Evolutionary conservation across 768 basidiomycete genomes (phyloP).

Genomic region (Galerina sulciceps): DNA sequence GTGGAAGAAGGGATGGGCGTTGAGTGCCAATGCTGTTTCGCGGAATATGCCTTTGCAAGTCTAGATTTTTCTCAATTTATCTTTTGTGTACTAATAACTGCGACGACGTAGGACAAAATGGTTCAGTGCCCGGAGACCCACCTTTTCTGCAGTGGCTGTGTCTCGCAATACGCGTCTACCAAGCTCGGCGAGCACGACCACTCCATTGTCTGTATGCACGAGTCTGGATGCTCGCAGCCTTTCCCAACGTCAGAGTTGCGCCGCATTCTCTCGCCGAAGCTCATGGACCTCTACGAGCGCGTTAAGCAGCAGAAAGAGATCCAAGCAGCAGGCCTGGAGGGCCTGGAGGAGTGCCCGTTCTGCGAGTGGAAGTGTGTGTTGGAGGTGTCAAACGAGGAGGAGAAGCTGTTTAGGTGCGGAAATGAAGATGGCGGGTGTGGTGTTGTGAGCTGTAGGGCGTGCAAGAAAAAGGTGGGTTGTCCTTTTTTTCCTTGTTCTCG

Average conservation of each 20-base stretch:
- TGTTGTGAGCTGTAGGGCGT: conserved; percentile 77
- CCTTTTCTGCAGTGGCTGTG: conserved; percentile 80
- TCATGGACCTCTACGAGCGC: conserved; percentile 71
- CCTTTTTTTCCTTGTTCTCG: conserved; percentile 1
- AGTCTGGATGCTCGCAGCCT: conserved; percentile 66
- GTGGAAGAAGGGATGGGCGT: conserved; percentile 63
- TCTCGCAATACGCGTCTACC: conserved; percentile 68
- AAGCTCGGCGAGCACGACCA: conserved; percentile 67
- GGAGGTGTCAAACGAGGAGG: conserved; percentile 55
- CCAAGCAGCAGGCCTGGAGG: conserved; percentile 75
- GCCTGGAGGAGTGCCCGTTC: conserved; percentile 88
- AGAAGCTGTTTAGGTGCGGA: conserved; percentile 63
- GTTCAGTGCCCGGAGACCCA: conserved; percentile 90
- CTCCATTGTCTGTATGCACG: conserved; percentile 81
- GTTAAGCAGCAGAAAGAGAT: conserved; percentile 82
- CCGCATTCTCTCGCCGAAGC: conserved; percentile 68
- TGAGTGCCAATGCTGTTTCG: conserved; percentile 90
- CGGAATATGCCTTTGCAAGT: conserved; percentile 70
- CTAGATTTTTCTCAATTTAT: not conserved
- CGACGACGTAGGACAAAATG: conserved; percentile 66
- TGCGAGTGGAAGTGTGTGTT: conserved; percentile 89
- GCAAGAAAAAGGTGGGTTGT: conserved; percentile 68
- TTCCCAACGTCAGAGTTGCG: conserved; percentile 74
- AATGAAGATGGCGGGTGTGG: conserved; percentile 74
- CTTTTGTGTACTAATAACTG: not conserved